phyloP scores from a whole-genome alignment of 1,284 basidiomycete species.

The Puccinia coronata region DNA sequence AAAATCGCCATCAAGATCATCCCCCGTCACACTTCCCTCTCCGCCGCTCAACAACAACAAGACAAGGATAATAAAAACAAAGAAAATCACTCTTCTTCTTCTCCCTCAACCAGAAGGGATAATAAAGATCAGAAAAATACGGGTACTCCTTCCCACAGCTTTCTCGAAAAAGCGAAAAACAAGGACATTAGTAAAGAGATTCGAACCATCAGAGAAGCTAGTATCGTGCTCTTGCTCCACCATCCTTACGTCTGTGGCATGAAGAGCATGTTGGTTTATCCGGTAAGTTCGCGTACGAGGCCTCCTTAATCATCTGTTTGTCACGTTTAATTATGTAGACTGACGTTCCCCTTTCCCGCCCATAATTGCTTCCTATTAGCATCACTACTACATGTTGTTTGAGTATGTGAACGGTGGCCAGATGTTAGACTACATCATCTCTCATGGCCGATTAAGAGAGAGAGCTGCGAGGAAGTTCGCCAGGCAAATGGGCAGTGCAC shows the following conservation, averaged over 20 bases:
- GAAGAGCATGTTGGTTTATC: conserved; percentile 95
- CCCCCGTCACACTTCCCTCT: conserved; percentile 71
- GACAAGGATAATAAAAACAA: conserved; percentile 29
- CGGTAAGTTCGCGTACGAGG: conserved; percentile 55
- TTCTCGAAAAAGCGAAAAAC: conserved; percentile 71
- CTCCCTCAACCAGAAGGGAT: conserved; percentile 58
- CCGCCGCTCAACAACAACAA: conserved; percentile 59
- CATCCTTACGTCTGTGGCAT: conserved; percentile 99
- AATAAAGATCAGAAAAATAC: conserved; percentile 53
- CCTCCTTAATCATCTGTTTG: no score
- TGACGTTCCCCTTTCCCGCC: neutral
- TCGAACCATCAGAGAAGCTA: conserved; percentile 90
- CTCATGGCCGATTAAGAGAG: conserved; percentile 92
- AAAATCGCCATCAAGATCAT: conserved; percentile 99
- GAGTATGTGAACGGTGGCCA: conserved; percentile 99
- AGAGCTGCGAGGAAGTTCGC: conserved; percentile 95
- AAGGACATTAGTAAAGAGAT: conserved; percentile 96
- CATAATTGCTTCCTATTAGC: conserved; percentile 55
- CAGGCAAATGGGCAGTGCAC: conserved; percentile 88
- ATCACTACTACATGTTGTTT: conserved; percentile 99
- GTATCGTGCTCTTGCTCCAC: conserved; percentile 87
- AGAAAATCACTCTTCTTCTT: conserved; percentile 61
- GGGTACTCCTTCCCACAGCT: conserved; percentile 62
- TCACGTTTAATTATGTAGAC: neutral
- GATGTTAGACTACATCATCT: conserved; percentile 99